Conservation (phyloP, 148 eudicot genomes). For the Chenopodium quinoa region DNA sequence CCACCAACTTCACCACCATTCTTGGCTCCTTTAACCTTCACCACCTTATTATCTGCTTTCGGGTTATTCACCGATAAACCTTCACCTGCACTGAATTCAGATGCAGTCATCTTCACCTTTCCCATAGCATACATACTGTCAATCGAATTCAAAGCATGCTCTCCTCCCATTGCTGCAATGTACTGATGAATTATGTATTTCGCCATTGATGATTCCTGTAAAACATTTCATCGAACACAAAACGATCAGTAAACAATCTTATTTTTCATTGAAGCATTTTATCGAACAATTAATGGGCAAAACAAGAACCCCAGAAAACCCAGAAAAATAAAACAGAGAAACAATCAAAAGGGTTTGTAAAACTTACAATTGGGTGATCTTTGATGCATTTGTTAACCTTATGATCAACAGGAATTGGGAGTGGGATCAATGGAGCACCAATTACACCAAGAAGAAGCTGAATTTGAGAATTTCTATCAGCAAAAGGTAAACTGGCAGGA, state of each 20-base stretch:
- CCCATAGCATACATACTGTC: slow-evolving; percentile 94
- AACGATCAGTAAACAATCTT: neutral
- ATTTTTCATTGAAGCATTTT: slow-evolving; percentile 5
- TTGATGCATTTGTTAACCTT: slow-evolving; percentile 39
- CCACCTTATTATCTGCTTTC: slow-evolving; percentile 32
- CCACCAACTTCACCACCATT: slow-evolving; percentile 76
- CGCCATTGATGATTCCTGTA: slow-evolving; percentile 89
- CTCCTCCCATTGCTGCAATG: slow-evolving; percentile 91
- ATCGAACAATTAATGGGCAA: slow-evolving; percentile 8
- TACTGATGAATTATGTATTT: slow-evolving; percentile 93
- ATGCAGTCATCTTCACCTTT: slow-evolving; percentile 77
- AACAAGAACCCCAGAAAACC: neutral
- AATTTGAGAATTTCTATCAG: slow-evolving; percentile 50
- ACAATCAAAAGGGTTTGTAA: neutral
- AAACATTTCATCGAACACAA: slow-evolving; percentile 19
- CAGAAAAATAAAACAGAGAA: neutral
- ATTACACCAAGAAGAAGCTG: slow-evolving; percentile 80
- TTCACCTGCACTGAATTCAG: slow-evolving; percentile 65
- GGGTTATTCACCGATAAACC: slow-evolving; percentile 26
- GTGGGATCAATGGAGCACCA: slow-evolving; percentile 88
- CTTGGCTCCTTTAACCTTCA: slow-evolving; percentile 51
- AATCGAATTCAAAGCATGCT: slow-evolving; percentile 60
- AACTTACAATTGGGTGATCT: slow-evolving; percentile 79
- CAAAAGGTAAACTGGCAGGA: slow-evolving; percentile 30
- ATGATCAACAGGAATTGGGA: slow-evolving; percentile 44